A percentile compares a stretch with the other conserved stretches of the same genome.
Evolutionary conservation across 176 grass and related monocot species (phyloP).

Genomic region (Oryza australiensis): DNA sequence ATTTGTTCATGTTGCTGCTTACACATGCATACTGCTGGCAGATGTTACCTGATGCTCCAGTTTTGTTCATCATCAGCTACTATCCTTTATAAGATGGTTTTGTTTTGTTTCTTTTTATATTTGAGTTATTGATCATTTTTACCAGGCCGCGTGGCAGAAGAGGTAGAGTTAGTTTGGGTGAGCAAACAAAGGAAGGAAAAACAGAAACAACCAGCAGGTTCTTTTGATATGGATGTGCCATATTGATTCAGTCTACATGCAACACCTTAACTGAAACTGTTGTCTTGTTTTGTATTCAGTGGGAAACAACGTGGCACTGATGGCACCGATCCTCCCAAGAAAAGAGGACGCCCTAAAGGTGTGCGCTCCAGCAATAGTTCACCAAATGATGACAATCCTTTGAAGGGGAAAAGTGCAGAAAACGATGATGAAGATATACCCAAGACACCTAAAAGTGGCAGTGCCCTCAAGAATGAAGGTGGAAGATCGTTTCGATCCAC

Average conservation of each 20-base stretch:
- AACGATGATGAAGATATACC: conserved; percentile 36
- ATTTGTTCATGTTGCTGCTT: not conserved
- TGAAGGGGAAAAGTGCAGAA: conserved; percentile 23
- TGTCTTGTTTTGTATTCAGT: not conserved
- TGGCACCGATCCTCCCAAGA: conserved; percentile 35
- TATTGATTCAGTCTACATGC: not conserved
- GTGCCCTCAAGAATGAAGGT: conserved; percentile 33
- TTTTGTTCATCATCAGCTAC: not conserved
- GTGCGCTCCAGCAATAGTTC: conserved; percentile 1
- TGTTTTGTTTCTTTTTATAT: not conserved
- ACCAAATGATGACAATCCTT: conserved; percentile 31
- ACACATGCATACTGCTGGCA: not conserved
- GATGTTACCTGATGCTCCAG: not conserved
- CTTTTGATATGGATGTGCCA: not conserved
- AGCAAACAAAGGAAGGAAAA: conserved; percentile 27
- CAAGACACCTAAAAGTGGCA: conserved; percentile 28
- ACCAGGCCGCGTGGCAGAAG: conserved; percentile 43
- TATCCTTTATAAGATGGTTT: not conserved
- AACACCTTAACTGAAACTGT: conserved; percentile 16
- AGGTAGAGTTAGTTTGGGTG: conserved; percentile 11
- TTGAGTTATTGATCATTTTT: conserved; percentile 26
- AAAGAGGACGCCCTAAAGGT: conserved; percentile 55
- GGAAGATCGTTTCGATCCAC: conserved; percentile 17
- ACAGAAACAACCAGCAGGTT: conserved; percentile 39
- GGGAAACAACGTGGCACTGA: conserved; percentile 23